Conservation (phyloP, 352 stramenopile genomes). For the Saprolegnia parasitica region DNA sequence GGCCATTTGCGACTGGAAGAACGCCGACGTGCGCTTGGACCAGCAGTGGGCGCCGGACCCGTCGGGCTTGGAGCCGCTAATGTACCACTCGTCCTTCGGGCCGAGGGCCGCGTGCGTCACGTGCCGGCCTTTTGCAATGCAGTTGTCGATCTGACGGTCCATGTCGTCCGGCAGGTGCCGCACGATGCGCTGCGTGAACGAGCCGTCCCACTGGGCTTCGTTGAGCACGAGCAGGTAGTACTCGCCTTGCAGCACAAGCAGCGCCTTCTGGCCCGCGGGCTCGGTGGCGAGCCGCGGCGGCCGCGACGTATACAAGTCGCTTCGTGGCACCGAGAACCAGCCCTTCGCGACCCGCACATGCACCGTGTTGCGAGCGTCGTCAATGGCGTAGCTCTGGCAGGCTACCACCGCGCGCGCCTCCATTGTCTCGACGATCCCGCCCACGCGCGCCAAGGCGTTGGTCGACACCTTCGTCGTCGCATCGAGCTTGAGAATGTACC, state of each 20-base stretch:
- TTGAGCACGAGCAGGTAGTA: background rate
- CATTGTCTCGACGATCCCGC: too few relatives aligned
- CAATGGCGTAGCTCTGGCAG: too few relatives aligned
- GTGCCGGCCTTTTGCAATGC: slow-evolving; percentile 1
- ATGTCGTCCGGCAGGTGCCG: slow-evolving; percentile 2
- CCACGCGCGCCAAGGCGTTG: too few relatives aligned
- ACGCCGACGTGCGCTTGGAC: background rate
- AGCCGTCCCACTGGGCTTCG: slow-evolving; percentile 17
- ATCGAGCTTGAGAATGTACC: too few relatives aligned
- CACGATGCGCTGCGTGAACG: slow-evolving; percentile 5
- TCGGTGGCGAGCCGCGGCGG: slow-evolving; percentile 15
- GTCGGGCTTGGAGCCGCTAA: slow-evolving; percentile 9
- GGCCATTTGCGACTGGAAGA: slow-evolving; percentile 9
- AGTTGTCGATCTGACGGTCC: slow-evolving; percentile 7
- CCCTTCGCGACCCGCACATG: background rate
- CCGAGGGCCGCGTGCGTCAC: slow-evolving; percentile 15
- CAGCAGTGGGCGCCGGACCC: slow-evolving; percentile 16
- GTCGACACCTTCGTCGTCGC: too few relatives aligned
- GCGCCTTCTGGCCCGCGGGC: slow-evolving; percentile 11
- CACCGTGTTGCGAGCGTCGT: too few relatives aligned
- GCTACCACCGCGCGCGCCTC: too few relatives aligned
- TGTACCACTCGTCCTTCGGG: slow-evolving; percentile 20
- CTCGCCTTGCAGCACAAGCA: background rate
- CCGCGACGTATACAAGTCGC: background rate
- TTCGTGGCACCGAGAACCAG: background rate